Conservation (phyloP, 148 eudicot genomes). For the Silene uniflora region DNA sequence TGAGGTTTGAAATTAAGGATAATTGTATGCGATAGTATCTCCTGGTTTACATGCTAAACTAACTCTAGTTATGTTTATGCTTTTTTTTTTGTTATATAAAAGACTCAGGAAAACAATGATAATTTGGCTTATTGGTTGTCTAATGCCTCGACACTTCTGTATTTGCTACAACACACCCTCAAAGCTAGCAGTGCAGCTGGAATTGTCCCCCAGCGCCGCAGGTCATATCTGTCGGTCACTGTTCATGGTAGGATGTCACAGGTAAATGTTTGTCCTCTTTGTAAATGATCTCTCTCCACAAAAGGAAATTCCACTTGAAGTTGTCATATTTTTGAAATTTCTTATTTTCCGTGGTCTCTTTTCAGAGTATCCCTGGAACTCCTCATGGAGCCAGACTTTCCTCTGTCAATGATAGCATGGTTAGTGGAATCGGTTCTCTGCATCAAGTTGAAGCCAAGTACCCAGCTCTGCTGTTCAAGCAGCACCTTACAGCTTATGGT, state of each 20-base stretch:
- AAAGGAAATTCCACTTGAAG: conserved; percentile 1
- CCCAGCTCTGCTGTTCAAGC: conserved; percentile 98
- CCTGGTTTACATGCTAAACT: conserved; percentile 1
- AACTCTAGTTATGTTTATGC: not conserved
- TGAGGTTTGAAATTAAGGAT: conserved; percentile 52
- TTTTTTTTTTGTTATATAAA: conserved; percentile 11
- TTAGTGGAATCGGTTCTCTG: conserved; percentile 59
- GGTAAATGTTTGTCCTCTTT: conserved; percentile 27
- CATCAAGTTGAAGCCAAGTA: conserved; percentile 98
- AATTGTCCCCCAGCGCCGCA: conserved; percentile 81
- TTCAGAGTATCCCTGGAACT: conserved; percentile 83
- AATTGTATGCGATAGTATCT: not conserved
- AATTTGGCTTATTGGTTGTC: conserved; percentile 92
- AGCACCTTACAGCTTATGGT: conserved; percentile 96
- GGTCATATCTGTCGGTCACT: conserved; percentile 67
- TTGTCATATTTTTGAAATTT: conserved; percentile 1
- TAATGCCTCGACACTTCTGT: conserved; percentile 84
- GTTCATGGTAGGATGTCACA: conserved; percentile 79
- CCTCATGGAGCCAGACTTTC: conserved; percentile 74
- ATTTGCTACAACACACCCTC: conserved; percentile 85
- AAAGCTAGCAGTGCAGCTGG: conserved; percentile 96
- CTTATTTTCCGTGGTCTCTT: conserved; percentile 8
- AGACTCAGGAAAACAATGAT: conserved; percentile 90
- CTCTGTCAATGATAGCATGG: conserved; percentile 45
- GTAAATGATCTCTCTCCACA: conserved; percentile 1